phyloP scores from a whole-genome alignment of 768 basidiomycete species.

The Tulasnella sp. region DNA sequence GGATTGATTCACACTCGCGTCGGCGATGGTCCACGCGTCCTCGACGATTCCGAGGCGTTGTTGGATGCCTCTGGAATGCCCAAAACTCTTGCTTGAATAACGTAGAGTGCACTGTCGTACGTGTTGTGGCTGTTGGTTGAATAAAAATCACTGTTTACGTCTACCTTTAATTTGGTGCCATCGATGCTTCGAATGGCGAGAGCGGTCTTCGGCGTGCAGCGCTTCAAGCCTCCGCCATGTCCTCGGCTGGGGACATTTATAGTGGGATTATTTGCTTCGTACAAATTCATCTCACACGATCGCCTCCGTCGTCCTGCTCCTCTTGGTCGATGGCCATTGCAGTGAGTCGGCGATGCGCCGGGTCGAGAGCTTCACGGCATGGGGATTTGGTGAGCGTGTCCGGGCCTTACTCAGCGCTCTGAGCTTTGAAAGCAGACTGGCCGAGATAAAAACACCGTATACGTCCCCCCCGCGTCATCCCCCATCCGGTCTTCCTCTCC shows the following conservation, averaged over 20 bases:
- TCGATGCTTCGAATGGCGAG: not conserved
- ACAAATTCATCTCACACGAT: slow-evolving; percentile 8
- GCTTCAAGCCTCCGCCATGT: slow-evolving; percentile 6
- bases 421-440: not conserved
- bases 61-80: slow-evolving; percentile 70
- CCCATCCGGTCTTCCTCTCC: not conserved
- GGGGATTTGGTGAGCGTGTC: not conserved
- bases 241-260: not conserved
- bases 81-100: slow-evolving; percentile 34
- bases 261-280: not conserved
- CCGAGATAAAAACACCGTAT: not conserved
- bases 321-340: not conserved
- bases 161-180: not conserved
- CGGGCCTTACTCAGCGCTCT: not conserved
- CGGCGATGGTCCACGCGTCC: slow-evolving; percentile 49
- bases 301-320: not conserved
- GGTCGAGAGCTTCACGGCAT: not conserved
- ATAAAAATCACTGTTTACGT: not conserved
- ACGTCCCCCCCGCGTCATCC: not conserved
- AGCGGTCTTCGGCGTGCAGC: not conserved
- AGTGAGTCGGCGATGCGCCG: not conserved
- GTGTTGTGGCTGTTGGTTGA: not conserved
- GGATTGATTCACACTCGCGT: slow-evolving; percentile 47
- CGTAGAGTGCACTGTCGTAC: not conserved
- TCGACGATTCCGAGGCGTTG: slow-evolving; percentile 61